Evolutionary conservation across 345 rosid species (phyloP).

Genomic region (Populus alba): DNA sequence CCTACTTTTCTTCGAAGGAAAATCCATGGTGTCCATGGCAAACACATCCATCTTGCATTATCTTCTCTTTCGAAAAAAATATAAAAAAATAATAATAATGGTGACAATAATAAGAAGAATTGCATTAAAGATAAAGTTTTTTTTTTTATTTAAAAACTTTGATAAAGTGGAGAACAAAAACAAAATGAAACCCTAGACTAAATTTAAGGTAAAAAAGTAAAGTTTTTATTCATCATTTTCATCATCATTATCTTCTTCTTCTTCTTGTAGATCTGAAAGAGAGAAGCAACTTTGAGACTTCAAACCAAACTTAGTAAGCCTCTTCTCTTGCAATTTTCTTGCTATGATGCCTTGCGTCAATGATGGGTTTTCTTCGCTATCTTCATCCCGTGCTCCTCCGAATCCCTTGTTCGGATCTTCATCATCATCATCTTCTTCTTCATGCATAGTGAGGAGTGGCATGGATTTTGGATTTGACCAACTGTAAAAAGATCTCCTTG

Average conservation of each 20-base stretch:
- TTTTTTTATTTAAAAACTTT: neutral
- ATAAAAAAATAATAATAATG: no score
- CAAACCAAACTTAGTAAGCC: conserved; percentile 28
- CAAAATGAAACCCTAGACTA: neutral
- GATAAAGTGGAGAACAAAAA: neutral
- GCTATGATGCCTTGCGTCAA: neutral
- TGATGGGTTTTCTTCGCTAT: conserved; percentile 10
- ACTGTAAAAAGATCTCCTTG: conserved; percentile 45
- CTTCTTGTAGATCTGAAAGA: conserved; percentile 64
- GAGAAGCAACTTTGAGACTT: conserved; percentile 65
- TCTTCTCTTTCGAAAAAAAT: neutral
- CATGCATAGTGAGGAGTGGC: conserved; percentile 62
- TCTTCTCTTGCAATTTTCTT: neutral
- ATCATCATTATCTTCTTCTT: neutral
- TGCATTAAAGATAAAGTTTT: conserved; percentile 8
- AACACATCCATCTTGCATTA: neutral
- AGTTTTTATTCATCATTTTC: neutral
- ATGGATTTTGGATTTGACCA: conserved; percentile 61
- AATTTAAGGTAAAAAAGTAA: neutral
- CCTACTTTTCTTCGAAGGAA: neutral
- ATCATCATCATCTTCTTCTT: conserved; percentile 25
- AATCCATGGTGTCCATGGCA: neutral
- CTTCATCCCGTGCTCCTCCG: neutral
- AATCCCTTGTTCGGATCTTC: neutral
- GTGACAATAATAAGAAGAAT: neutral